Percentiles rank a stretch among this genome's conserved stretches.
Conservation (phyloP, 441 rosid genomes). For the Flueggea neowawraea region DNA sequence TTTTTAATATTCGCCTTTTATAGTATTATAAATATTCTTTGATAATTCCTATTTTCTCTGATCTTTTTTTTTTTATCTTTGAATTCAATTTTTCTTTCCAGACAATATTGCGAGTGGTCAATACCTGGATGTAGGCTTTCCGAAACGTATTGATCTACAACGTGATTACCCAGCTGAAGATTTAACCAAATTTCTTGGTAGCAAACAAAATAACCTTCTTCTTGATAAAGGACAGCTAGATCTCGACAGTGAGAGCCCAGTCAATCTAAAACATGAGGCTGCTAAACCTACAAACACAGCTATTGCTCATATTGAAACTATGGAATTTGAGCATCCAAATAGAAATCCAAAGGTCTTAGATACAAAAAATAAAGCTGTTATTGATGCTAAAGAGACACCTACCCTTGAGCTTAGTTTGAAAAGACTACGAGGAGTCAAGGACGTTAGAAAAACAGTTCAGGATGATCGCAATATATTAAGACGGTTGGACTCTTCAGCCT, state of each 20-base stretch:
- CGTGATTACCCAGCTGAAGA: constrained; percentile 18
- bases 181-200: constrained; percentile 16
- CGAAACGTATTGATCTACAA: constrained; percentile 26
- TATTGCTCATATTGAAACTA: constrained; percentile 19
- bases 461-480: constrained; percentile 49
- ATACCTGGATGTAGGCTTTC: constrained; percentile 35
- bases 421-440: constrained; percentile 42
- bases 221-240: constrained; percentile 30
- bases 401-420: constrained; percentile 38
- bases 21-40: neutral
- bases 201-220: constrained; percentile 27
- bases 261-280: constrained; percentile 25
- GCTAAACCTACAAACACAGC: constrained; percentile 17
- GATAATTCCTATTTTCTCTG: neutral
- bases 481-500: constrained; percentile 54
- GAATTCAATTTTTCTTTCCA: constrained; percentile 8
- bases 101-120: constrained; percentile 38
- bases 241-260: constrained; percentile 27
- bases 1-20: constrained; percentile 10
- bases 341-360: constrained; percentile 31
- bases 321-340: constrained; percentile 27
- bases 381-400: constrained; percentile 31
- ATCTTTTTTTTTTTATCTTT: neutral
- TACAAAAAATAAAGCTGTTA: constrained; percentile 22
- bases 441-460: constrained; percentile 18